Evolutionary conservation across 2,329 filamentous ascomycete species (phyloP).

Genomic region (Fusarium floridanum): DNA sequence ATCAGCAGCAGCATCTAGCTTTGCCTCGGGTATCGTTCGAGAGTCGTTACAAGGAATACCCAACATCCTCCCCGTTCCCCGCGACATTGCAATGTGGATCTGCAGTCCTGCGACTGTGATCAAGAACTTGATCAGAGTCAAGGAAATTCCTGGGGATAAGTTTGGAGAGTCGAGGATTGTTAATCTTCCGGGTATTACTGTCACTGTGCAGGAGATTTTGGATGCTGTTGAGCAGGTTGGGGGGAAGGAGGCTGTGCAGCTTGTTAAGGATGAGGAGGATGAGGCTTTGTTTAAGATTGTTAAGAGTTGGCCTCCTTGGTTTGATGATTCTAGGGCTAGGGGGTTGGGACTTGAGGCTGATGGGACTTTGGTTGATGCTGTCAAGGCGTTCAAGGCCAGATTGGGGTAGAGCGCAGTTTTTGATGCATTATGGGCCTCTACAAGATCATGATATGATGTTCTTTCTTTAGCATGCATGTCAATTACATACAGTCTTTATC

Average conservation of each 20-base stretch:
- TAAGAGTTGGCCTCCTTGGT: slow-evolving; percentile 65
- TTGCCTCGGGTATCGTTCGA: slow-evolving; percentile 72
- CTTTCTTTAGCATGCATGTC: background rate
- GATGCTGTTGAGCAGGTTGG: slow-evolving; percentile 63
- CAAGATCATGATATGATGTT: background rate
- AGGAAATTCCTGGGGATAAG: slow-evolving; percentile 56
- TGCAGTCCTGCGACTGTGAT: slow-evolving; percentile 65
- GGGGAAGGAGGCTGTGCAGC: slow-evolving; percentile 57
- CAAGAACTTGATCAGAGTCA: slow-evolving; percentile 61
- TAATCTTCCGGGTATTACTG: slow-evolving; percentile 65
- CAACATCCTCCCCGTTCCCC: slow-evolving; percentile 61
- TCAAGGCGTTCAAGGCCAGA: slow-evolving; percentile 44
- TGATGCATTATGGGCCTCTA: background rate
- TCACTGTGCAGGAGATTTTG: slow-evolving; percentile 66
- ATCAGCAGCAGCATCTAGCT: slow-evolving; percentile 71
- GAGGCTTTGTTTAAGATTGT: slow-evolving; percentile 63
- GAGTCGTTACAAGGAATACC: slow-evolving; percentile 63
- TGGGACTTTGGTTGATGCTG: slow-evolving; percentile 52
- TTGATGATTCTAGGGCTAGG: slow-evolving; percentile 64
- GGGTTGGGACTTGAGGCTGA: slow-evolving; percentile 65
- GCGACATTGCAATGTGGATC: slow-evolving; percentile 63
- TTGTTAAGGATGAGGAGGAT: slow-evolving; percentile 62
- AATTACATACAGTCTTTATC: background rate
- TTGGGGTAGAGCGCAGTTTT: slow-evolving; percentile 1
- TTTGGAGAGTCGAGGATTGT: slow-evolving; percentile 58